Base-by-base conservation (phyloP, 148 eudicot species). In the Chenopodium quinoa region DNA sequence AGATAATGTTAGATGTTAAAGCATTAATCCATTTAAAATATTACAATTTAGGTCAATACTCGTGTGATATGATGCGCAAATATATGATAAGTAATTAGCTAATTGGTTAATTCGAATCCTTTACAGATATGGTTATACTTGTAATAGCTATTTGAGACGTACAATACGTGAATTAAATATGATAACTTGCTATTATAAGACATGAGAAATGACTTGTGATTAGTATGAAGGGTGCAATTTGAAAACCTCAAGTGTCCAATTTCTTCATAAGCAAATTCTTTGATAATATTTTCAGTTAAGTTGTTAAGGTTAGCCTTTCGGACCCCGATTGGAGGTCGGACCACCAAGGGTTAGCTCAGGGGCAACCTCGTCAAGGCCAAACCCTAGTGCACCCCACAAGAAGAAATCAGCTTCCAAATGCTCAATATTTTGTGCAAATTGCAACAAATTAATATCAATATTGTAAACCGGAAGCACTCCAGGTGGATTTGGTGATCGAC, bases 311-410 rank as follows among this genome's bases (percentile, higher is more conserved):
- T 92, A 22, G 98, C 98, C 78, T 90, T 90, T 22, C 80, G 86
- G 29, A 77, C 94, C 1, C 94, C 98, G 20, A 91, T 86, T 0
- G 98, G 98, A 23, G 93, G 94, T 5, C 25, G 96, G 98, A 9
- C 98, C 98, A 0, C 94, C 93, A 67, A 7, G 71, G 29, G 81
- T 83, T 32, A 94, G 79, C 31, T 83, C 25, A 0, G 98, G 98
- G 8, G 90, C 91, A 16, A 88, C 86, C 47, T 6, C 44, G 75
- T 94, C 98, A 13, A 94, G 90, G 32, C 98, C 98, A 17, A 80
- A 76, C 10, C 94, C 96, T 1, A 88, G 79, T 62, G 96, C 79
- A 66, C 90, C 88, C 86, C 88, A 90, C 46, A 92, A 63, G 86
- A 91, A 94, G 64, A 44, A 91, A 60, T 94, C 98, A 8, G 88